Evolutionary conservation across 257 asterid genomes (phyloP), one percentile per base, ranked within the genome.

Genomic region (Jacaranda mimosifolia): DNA sequence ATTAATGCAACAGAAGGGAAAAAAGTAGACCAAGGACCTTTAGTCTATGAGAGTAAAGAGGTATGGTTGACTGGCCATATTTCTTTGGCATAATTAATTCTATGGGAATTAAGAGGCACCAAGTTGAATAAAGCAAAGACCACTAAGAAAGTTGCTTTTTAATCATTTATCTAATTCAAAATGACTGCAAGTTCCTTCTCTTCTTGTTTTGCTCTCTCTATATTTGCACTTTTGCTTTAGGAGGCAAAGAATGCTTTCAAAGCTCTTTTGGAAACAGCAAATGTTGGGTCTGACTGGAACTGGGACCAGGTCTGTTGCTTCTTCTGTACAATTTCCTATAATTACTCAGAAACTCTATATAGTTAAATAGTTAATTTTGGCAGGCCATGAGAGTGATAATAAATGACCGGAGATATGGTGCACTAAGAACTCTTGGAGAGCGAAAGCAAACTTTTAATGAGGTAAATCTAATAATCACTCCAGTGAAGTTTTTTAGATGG

Each of bases 371-470:
- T 75, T 79, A 74, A 75, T 75, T 69, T 63, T 57, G 68, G 72
- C 87, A 92, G 98, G 94, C 95, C 68, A 96, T 96, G 99, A 87
- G 93, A 83, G 92, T 87, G 71, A 91, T 96, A 72, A 91, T 89
- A 72, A 91, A 86, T 82, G 98, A 96, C 62, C 84, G 84, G 85
- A 90, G 97, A 83, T 96, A 96, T 85, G 97, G 95, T 58, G 94
- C 95, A 59, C 73, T 96, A 63, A 91, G 83, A 79, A 77, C 97
- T 68, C 92, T 91, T 73, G 96, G 97, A 72, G 97, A 93, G 90
- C 85, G 92, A 80, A 96, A 96, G 75, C 98, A 96, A 83, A 88
- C 90, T 75, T 96, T 93, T 79, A 90, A 87, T 73, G 99, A 93
- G 97, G 98, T 92, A 83, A 76, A 82, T 74, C 60, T 77, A 55